Base-by-base conservation (phyloP, 805 yeast species). In the Candida adriatica region DNA sequence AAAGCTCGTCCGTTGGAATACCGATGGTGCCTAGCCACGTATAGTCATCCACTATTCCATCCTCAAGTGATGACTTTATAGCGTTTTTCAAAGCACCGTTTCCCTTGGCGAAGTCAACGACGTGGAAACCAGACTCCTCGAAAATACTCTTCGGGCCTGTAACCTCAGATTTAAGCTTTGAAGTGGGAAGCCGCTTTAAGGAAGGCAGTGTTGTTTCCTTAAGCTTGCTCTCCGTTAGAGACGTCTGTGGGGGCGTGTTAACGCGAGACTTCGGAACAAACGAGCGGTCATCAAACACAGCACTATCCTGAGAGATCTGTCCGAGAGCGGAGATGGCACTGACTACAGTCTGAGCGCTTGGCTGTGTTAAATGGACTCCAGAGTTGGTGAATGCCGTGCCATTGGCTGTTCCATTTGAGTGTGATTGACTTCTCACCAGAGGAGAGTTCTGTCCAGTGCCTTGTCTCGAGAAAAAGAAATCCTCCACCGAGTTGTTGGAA, bases 1-100 rank as follows among this genome's bases (percentile, higher is more conserved):
- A 81, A 13, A 92, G 69, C 18, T 69, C 75, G 56, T 92, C 96
- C 13, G 90, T 80, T 13, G 96, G 95, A 68, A 87, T 81, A 17
- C 95, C 94, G 20, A 83, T 58, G 0, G 95, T 78, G n/a, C 98
- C 98, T 2, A 90, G 72, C 95, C 96, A 90, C 35, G 60, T 64
- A 29, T 62, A 64, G 50, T 27, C 63, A 55, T 18, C 44, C 38
- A 64, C 60, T 14, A 41, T 32, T 0, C 45, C 42, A 18, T 41
- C 42, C 18, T 55, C 50, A 10, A 70, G 51, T 0, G 90, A 80
- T 6, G 79, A 60, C 29, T 70, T 68, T 11, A 92, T 72, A 0
- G 97, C 96, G 44, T 92, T 90, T 39, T 74, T 73, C 47, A 92
- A 67, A 7, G 95, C 92, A 19, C 88, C 94, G 50, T 92, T 92